Conservation (phyloP, 176 grass and related monocot genomes). For the Carex parvula region DNA sequence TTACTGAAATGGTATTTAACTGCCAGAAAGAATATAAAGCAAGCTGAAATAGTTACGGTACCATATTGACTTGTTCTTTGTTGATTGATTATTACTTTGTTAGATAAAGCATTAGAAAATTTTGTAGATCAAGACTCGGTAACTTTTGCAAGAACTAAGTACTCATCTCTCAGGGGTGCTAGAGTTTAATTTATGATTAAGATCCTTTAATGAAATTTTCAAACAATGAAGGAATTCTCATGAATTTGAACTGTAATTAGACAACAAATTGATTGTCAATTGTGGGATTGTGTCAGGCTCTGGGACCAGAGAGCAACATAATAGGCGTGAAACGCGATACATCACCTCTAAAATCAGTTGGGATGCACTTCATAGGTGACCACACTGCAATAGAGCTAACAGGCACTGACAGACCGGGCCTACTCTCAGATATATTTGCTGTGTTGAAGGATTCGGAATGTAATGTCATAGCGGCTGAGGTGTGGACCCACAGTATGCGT, state of each 20-base stretch:
- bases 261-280: neutral
- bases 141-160: neutral
- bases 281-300: slow-evolving; percentile 40
- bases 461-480: slow-evolving; percentile 85
- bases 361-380: slow-evolving; percentile 73
- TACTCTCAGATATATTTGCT: slow-evolving; percentile 86
- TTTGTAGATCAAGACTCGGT: neutral
- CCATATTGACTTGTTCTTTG: neutral
- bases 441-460: slow-evolving; percentile 65
- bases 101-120: neutral
- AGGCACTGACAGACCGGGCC: slow-evolving; percentile 75
- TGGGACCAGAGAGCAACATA: slow-evolving; percentile 79
- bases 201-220: neutral
- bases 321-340: slow-evolving; percentile 31
- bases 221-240: neutral
- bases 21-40: neutral
- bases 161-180: neutral
- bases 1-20: neutral
- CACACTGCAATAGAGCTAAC: slow-evolving; percentile 84
- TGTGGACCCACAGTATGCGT: slow-evolving; percentile 73
- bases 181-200: neutral
- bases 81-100: slow-evolving; percentile 17
- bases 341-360: slow-evolving; percentile 53
- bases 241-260: neutral
- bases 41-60: neutral